These are phyloP conservation scores for Pinus tabuliformis DNA, from an alignment of 75 land plant genomes.

Conservation along the genomic window DNA sequence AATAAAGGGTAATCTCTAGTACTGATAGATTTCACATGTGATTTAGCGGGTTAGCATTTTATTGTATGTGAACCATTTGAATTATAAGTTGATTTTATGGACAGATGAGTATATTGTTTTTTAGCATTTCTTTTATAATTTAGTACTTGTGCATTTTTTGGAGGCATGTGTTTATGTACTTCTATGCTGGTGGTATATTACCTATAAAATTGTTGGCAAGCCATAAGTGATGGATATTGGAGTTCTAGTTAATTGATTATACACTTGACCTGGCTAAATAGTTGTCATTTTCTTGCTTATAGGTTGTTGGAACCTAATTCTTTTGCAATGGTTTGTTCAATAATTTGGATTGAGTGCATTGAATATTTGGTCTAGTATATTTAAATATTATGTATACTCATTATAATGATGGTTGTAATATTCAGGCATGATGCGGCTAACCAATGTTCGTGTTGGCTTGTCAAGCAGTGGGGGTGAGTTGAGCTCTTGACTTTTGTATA, in stretches of 20 bases:
- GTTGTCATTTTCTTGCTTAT: background rate
- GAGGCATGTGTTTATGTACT: background rate
- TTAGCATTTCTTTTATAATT: background rate
- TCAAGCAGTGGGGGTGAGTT: slow-evolving; percentile 80
- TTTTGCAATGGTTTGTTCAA: background rate
- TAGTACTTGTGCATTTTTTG: background rate
- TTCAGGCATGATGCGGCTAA: slow-evolving; percentile 41
- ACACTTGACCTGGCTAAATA: background rate
- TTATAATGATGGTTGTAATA: background rate
- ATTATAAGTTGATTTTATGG: background rate
- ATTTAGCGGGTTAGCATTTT: background rate
- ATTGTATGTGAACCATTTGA: background rate
- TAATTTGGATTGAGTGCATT: slow-evolving; percentile 1
- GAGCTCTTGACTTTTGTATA: background rate
- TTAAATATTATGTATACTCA: slow-evolving; percentile 10
- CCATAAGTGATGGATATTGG: background rate
- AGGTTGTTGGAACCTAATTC: background rate
- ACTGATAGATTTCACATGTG: background rate
- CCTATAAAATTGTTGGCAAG: background rate
- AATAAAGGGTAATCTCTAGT: background rate
- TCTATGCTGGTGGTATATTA: background rate
- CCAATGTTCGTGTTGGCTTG: slow-evolving; percentile 76
- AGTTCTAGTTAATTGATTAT: slow-evolving; percentile 2
- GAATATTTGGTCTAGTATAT: slow-evolving; percentile 3
- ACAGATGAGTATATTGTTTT: background rate